phyloP scores from a whole-genome alignment of 2,329 filamentous ascomycete genomes.

The Pezicula neosporulosa region DNA sequence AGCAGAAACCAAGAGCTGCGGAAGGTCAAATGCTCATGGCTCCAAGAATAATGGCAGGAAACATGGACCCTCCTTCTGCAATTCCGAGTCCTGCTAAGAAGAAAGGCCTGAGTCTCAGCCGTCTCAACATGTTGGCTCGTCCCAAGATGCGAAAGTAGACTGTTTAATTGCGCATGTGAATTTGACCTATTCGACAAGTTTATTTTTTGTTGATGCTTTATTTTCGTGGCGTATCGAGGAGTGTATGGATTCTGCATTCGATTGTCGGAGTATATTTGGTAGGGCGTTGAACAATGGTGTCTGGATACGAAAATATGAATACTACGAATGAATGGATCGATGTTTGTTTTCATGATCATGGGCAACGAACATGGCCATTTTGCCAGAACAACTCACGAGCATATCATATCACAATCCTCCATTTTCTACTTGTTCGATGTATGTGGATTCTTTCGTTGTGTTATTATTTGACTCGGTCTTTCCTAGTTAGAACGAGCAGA shows the following conservation, averaged over 20 bases:
- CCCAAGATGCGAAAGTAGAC: slow-evolving; percentile 52
- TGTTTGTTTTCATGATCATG: background rate
- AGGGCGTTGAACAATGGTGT: background rate
- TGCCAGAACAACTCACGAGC: background rate
- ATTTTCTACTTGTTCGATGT: background rate
- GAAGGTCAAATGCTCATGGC: slow-evolving; percentile 26
- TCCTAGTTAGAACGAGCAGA: no score
- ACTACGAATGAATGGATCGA: background rate
- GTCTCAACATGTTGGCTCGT: slow-evolving; percentile 58
- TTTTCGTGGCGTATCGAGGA: slow-evolving; percentile 1
- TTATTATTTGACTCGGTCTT: background rate
- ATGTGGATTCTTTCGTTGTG: background rate
- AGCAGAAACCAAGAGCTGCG: slow-evolving; percentile 39
- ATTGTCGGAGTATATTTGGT: background rate
- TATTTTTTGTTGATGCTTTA: slow-evolving; percentile 4
- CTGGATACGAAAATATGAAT: background rate
- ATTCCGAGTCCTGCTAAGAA: slow-evolving; percentile 50
- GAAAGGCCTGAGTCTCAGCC: slow-evolving; percentile 49
- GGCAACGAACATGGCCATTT: background rate
- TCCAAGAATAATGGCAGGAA: slow-evolving; percentile 22
- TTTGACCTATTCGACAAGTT: background rate
- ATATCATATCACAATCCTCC: background rate
- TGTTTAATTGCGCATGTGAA: background rate
- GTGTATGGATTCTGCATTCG: background rate
- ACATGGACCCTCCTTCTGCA: slow-evolving; percentile 19